These are phyloP conservation scores for Symbiodinium natans DNA, from an alignment of 73 alveolate species.

Conservation along the genomic window DNA sequence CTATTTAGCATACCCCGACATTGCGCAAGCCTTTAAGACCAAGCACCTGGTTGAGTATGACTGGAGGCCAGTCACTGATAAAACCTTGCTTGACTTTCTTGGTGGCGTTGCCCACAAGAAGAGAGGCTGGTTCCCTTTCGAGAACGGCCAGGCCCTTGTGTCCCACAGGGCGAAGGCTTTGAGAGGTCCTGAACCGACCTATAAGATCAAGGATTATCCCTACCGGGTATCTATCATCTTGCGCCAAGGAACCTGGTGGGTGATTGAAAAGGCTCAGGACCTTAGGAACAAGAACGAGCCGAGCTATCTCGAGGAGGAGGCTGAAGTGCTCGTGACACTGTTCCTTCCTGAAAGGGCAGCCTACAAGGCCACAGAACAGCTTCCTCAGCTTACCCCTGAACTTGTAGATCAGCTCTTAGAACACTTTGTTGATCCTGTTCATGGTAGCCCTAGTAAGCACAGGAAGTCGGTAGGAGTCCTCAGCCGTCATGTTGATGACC, in stretches of 20 bases:
- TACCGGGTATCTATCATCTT: background rate
- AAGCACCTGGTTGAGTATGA: background rate
- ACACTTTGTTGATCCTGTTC: conserved; percentile 9
- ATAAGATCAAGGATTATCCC: background rate
- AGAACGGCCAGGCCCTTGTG: conserved; percentile 23
- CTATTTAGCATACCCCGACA: background rate
- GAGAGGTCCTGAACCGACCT: background rate
- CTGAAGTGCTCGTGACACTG: background rate
- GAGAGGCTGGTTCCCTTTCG: background rate
- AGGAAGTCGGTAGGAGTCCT: background rate
- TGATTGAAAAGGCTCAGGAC: background rate
- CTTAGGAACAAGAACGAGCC: background rate
- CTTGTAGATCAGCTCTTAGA: background rate
- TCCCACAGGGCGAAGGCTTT: conserved; percentile 17
- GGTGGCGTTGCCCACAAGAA: background rate
- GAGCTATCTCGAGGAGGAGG: background rate
- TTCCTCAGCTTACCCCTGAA: background rate
- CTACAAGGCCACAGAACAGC: background rate
- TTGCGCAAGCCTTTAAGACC: background rate
- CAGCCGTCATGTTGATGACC: conserved; percentile 18
- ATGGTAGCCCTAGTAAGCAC: background rate
- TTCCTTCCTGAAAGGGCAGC: background rate
- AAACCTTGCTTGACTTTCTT: background rate
- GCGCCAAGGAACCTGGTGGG: conserved; percentile 24
- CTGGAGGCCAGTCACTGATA: conserved; percentile 18